Conservation (phyloP, 805 yeast species). For the Lipomyces kockii region DNA sequence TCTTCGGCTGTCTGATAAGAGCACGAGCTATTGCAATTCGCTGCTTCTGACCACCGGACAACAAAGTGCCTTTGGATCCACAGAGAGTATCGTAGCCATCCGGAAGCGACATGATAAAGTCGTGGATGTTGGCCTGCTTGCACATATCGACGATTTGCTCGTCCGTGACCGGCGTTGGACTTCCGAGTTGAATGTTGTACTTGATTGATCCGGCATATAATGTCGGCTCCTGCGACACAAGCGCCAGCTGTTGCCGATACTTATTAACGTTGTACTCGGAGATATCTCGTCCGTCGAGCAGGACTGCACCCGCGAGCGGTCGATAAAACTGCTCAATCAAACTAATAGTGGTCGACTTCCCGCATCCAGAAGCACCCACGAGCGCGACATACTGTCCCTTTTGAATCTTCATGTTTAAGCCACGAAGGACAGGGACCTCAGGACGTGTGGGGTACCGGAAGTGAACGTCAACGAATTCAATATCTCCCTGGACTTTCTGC, state of each 20-base stretch:
- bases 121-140: conserved; percentile 61
- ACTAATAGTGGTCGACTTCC: conserved; percentile 65
- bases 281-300: conserved; percentile 59
- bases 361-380: conserved; percentile 69
- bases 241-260: conserved; percentile 58
- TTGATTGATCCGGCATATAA: conserved; percentile 60
- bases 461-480: conserved; percentile 54
- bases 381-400: conserved; percentile 63
- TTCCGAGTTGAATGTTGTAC: conserved; percentile 61
- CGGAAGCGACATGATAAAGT: conserved; percentile 59
- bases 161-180: conserved; percentile 46
- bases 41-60: conserved; percentile 70
- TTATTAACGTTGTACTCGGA: conserved; percentile 54
- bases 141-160: conserved; percentile 55
- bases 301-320: conserved; percentile 54
- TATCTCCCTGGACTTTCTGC: conserved; percentile 51
- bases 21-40: conserved; percentile 67
- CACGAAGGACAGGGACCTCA: conserved; percentile 52
- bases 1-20: conserved; percentile 58
- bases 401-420: conserved; percentile 55
- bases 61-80: conserved; percentile 54
- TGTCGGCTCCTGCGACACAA: conserved; percentile 68
- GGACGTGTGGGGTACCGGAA: conserved; percentile 44
- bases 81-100: conserved; percentile 63
- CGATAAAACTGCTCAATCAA: conserved; percentile 59